Evolutionary conservation across 192 early-diverging fungal genomes (phyloP), one percentile per base, ranked within the genome.

Genomic region (Coemansia sp.): DNA sequence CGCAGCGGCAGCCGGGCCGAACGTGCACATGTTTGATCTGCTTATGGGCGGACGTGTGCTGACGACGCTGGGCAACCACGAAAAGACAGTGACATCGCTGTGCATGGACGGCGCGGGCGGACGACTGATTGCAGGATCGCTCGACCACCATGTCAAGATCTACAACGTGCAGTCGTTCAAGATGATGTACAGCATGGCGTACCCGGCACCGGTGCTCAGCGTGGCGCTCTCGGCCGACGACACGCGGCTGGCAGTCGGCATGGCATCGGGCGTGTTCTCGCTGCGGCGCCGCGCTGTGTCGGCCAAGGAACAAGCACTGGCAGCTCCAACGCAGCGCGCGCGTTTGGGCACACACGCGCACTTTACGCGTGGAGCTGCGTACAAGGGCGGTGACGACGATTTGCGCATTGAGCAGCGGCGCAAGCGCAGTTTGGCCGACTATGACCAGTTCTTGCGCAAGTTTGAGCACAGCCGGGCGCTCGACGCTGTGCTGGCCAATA

Each of bases 141-240:
- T 97, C 55, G 97, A 99, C 81, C 94, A 94, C 59, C 94, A 97
- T 56, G 90, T 99, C 72, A 98, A 99, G 85, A 75, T 98, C 34
- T 96, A 95, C 70, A 87, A 93, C 66, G 82, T 96, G 55, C 83
- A 87, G 66, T 87, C 88, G 66, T 98, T 90, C 82, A 88, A 91
- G 75, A 89, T 97, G 59, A 85, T 89, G 17, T 89, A 94, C 80
- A 92, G 83, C 64, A 72, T 92, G 54, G 94, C 89, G 72, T 96
- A 98, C 71, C 89, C 93, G 17, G 89, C 92, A 36, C 94, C 97
- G 1, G 85, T 99, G 22, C 84, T 94, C 63, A 91, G 90, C 74
- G 77, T 98, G 59, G 94, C 84, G n/a, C 79, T 97, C 42, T 96
- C 94, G 78, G 89, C 95, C 15, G 87, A 94, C 68, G 91, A 95